Evolutionary conservation across 1,139 yeast genomes (phyloP), one percentile per base, ranked within the genome.

Genomic region (Yamadazyma kanchanaburiensis): DNA sequence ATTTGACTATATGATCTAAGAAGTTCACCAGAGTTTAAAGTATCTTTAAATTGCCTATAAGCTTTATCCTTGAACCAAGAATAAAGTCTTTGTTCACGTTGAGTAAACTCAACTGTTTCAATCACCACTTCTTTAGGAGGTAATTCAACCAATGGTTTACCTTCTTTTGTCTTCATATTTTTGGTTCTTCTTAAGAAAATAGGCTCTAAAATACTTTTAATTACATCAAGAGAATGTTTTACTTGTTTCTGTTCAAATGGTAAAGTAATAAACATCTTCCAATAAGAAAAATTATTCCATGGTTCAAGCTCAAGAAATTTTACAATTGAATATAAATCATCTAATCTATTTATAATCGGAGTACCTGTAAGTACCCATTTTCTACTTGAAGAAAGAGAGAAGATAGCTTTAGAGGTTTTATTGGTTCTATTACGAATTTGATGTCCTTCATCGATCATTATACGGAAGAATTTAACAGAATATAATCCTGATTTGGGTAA

Each of bases 281-380:
- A 91, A 42, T 84, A 81, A 0, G 87, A 71, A 38, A 84, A 80
- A 45, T 84, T 83, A 30, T 80, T 70, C 97, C 97, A 91, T 0
- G 97, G 97, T 44, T 85, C 89, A 9, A 89, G 60, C 26, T 77
- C 71, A 26, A 91, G 60, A 46, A 82, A 91, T 46, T 79, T 80
- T 12, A 88, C 75, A 30, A 88, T 58, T 3, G 95, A 80, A 49
- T 74, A 91, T 29, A 91, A 59, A 55, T 91, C 98, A 51, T 91
- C 96, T 6, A 91, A 64, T 38, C 89, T 63, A 54, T 91, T 91
- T 28, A 89, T 84, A 27, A 91, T 86, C 0, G 98, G 97, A 0
- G 98, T 91, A 10, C 98, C 98, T 0, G 97, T 88, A 26, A 91
- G 61, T 2, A 83, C 71, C 98, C 98, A 91, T 40, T 77, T 77